A percentile compares a stretch with the other conserved stretches of the same genome.
phyloP scores from a whole-genome alignment of 1,284 basidiomycete genomes.

The Golubevia sp. region DNA sequence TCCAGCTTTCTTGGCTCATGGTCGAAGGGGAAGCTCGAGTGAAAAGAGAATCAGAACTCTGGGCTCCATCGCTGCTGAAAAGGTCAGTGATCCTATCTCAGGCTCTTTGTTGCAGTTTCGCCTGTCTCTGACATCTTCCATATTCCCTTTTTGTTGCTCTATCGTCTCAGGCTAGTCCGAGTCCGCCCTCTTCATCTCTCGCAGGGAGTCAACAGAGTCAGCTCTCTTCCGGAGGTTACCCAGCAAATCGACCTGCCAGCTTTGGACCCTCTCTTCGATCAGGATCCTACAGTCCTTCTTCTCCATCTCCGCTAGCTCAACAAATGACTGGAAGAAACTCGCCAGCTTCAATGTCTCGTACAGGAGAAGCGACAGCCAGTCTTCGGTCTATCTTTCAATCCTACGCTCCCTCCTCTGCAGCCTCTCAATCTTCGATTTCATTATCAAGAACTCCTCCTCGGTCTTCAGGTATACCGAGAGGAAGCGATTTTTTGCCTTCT shows the following conservation, averaged over 20 bases:
- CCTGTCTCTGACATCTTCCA: background rate
- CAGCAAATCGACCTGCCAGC: too few species aligned
- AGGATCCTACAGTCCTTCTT: slow-evolving; percentile 39
- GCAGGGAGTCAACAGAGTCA: too few species aligned
- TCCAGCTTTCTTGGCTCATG: slow-evolving; percentile 31
- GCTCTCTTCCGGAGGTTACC: too few species aligned
- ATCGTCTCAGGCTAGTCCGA: too few species aligned
- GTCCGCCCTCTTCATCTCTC: too few species aligned
- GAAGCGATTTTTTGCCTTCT: background rate
- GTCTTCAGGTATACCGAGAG: slow-evolving; percentile 6
- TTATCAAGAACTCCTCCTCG: slow-evolving; percentile 25
- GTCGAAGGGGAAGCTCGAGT: slow-evolving; percentile 23
- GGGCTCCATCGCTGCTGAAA: slow-evolving; percentile 4
- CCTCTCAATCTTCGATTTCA: slow-evolving; percentile 4
- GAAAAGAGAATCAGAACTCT: slow-evolving; percentile 24
- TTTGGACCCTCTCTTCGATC: slow-evolving; percentile 7
- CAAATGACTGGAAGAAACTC: slow-evolving; percentile 22
- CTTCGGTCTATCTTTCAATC: slow-evolving; percentile 34
- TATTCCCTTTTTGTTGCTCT: too few species aligned
- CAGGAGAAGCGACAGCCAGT: slow-evolving; percentile 15
- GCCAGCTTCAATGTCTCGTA: background rate
- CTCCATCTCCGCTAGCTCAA: slow-evolving; percentile 36
- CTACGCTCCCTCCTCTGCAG: slow-evolving; percentile 21
- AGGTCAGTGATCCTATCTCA: background rate
- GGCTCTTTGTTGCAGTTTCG: background rate